phyloP scores from a whole-genome alignment of 1,284 basidiomycete genomes.

The Leccinum fuscescens region DNA sequence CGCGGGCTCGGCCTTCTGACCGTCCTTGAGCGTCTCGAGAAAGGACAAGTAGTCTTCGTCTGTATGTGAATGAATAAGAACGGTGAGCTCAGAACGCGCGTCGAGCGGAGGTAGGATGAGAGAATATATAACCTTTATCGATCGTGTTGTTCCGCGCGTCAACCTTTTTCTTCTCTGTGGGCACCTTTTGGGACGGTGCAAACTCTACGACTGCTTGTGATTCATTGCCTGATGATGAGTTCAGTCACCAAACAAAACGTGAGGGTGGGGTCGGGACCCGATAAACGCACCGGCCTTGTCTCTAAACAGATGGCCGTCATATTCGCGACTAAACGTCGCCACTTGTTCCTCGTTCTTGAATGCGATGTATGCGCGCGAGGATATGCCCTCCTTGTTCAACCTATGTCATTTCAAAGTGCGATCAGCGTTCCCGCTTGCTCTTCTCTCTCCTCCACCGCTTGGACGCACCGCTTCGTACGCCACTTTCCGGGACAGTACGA shows the following conservation, averaged over 20 bases:
- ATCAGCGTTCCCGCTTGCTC: neutral
- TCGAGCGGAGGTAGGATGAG: neutral
- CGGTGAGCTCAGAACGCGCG: neutral
- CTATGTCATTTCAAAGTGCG: conserved; percentile 34
- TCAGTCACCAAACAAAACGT: neutral
- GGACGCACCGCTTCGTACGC: conserved; percentile 60
- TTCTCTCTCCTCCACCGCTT: neutral
- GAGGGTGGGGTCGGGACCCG: neutral
- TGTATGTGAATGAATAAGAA: conserved; percentile 28
- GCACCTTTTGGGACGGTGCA: conserved; percentile 87
- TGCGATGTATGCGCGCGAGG: conserved; percentile 89
- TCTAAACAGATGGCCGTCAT: conserved; percentile 89
- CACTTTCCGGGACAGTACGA: conserved; percentile 67
- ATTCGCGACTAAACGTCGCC: conserved; percentile 77
- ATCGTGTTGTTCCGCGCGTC: conserved; percentile 39
- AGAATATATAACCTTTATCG: conserved; percentile 19
- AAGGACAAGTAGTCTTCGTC: conserved; percentile 84
- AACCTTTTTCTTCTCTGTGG: conserved; percentile 68
- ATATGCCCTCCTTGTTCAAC: conserved; percentile 76
- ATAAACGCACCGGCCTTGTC: conserved; percentile 76
- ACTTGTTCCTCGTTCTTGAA: conserved; percentile 78
- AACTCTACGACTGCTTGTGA: conserved; percentile 90
- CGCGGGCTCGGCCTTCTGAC: conserved; percentile 52
- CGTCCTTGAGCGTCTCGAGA: conserved; percentile 59
- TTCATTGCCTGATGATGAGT: conserved; percentile 65